Conservation (phyloP, 805 yeast genomes). For the Jamesozyma hellenica region DNA sequence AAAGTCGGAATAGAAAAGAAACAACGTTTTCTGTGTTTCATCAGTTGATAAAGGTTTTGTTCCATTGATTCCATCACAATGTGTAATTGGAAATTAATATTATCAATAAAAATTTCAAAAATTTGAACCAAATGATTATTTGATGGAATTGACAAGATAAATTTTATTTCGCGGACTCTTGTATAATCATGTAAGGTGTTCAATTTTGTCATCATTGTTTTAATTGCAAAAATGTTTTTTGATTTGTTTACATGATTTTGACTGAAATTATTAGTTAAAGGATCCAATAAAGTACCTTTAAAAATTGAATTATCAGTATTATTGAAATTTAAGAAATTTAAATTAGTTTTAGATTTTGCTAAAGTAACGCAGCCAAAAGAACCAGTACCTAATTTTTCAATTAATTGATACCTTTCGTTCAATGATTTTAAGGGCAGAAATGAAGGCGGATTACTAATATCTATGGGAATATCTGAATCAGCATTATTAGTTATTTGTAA, state of each 20-base stretch:
- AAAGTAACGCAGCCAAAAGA: constrained; percentile 64
- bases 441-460: constrained; percentile 32
- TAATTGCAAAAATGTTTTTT: constrained; percentile 59
- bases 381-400: constrained; percentile 58
- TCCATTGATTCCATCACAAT: constrained; percentile 87
- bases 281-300: constrained; percentile 42
- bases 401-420: constrained; percentile 36
- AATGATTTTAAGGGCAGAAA: constrained; percentile 37
- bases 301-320: constrained; percentile 3
- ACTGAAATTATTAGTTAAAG: constrained; percentile 9
- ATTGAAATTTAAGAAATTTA: constrained; percentile 1
- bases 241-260: constrained; percentile 29
- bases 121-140: constrained; percentile 67
- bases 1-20: constrained; percentile 49
- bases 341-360: constrained; percentile 39
- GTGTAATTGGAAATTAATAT: constrained; percentile 46
- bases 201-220: constrained; percentile 57
- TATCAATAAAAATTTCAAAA: constrained; percentile 72
- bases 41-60: constrained; percentile 68
- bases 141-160: constrained; percentile 56
- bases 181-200: constrained; percentile 45
- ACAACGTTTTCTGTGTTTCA: constrained; percentile 47
- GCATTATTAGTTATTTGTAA: no score
- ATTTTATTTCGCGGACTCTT: constrained; percentile 55
- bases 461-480: constrained; percentile 26